These are phyloP conservation scores for Yamadazyma conglobata DNA, from an alignment of 1,139 yeast genomes.

Conservation along the genomic window DNA sequence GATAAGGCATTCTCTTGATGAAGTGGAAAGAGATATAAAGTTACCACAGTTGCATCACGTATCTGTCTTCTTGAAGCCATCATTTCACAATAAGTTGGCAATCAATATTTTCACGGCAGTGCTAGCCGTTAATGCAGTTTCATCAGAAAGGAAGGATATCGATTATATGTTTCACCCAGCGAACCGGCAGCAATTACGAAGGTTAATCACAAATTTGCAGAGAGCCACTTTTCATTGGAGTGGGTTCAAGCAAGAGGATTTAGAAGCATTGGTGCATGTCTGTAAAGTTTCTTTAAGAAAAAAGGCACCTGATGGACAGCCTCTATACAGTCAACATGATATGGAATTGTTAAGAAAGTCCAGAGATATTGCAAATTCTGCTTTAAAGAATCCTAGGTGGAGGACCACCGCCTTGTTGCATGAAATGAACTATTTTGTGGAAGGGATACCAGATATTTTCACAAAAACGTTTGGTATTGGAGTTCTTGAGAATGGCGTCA, in stretches of 20 bases:
- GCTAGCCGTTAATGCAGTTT: slow-evolving; percentile 68
- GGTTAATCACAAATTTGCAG: slow-evolving; percentile 58
- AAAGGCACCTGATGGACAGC: slow-evolving; percentile 20
- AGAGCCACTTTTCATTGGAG: slow-evolving; percentile 74
- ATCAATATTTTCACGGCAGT: slow-evolving; percentile 64
- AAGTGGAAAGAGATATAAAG: slow-evolving; percentile 51
- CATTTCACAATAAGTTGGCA: slow-evolving; percentile 57
- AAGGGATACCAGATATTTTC: slow-evolving; percentile 40
- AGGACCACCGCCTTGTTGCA: slow-evolving; percentile 52
- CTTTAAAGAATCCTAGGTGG: slow-evolving; percentile 54
- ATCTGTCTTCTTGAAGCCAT: slow-evolving; percentile 56
- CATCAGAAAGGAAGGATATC: slow-evolving; percentile 62
- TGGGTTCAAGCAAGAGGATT: slow-evolving; percentile 58
- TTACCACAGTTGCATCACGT: slow-evolving; percentile 60
- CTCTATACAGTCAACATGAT: slow-evolving; percentile 37
- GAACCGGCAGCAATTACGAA: slow-evolving; percentile 50
- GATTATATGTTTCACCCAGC: slow-evolving; percentile 70
- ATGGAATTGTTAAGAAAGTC: slow-evolving; percentile 36
- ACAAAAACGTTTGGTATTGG: slow-evolving; percentile 45
- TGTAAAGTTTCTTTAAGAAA: slow-evolving; percentile 45
- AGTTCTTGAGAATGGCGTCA: slow-evolving; percentile 16
- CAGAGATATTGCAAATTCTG: slow-evolving; percentile 41
- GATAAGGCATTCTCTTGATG: slow-evolving; percentile 52
- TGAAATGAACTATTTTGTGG: slow-evolving; percentile 58
- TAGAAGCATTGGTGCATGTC: slow-evolving; percentile 48